Conservation (phyloP, 108 stramenopile species). For the Cyclotella sp. region DNA sequence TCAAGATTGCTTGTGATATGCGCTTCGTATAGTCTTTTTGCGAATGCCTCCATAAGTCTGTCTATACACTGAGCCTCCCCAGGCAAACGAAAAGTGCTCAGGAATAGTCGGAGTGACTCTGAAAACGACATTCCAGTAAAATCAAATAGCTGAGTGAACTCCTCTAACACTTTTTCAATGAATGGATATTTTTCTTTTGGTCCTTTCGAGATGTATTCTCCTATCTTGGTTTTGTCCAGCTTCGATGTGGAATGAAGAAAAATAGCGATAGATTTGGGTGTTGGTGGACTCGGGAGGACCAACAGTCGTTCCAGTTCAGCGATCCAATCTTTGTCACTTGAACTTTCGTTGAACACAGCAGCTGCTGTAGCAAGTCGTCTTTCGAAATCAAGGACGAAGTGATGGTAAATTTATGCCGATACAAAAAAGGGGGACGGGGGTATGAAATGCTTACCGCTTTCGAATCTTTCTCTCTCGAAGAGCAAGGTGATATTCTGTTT, state of each 20-base stretch:
- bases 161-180: constrained; percentile 73
- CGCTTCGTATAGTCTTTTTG: constrained; percentile 72
- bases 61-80: constrained; percentile 98
- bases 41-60: constrained; percentile 95
- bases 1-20: constrained; percentile 22
- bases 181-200: constrained; percentile 92
- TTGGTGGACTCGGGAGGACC: constrained; percentile 55
- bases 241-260: constrained; percentile 87
- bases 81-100: constrained; percentile 91
- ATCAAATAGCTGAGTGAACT: constrained; percentile 77
- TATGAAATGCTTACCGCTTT: constrained; percentile 48
- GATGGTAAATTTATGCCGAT: background rate
- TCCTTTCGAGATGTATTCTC: constrained; percentile 92
- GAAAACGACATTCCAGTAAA: constrained; percentile 80
- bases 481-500: constrained; percentile 43
- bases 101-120: constrained; percentile 81
- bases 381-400: background rate
- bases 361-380: constrained; percentile 71
- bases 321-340: constrained; percentile 82
- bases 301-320: constrained; percentile 72
- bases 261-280: constrained; percentile 71
- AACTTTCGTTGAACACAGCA: constrained; percentile 76
- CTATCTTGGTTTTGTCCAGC: constrained; percentile 90
- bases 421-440: background rate
- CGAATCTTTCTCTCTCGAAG: constrained; percentile 80